Evolutionary conservation across 2,329 filamentous ascomycete genomes (phyloP).

Genomic region (Sordariomycetes sp.): DNA sequence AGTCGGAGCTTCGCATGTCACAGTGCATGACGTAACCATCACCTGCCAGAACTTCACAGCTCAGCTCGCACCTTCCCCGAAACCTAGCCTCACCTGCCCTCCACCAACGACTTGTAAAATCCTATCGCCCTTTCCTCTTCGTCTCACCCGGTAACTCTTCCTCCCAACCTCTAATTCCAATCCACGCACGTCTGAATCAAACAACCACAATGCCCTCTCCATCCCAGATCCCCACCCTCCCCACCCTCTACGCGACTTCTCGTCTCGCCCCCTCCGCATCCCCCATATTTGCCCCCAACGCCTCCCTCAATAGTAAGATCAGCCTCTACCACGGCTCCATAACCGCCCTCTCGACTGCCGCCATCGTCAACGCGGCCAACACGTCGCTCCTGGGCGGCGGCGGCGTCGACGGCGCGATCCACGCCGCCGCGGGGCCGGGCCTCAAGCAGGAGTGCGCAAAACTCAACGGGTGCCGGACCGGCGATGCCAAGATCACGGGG

Average conservation of each 20-base stretch:
- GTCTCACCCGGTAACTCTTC: not conserved
- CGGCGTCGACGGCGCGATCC: constrained; percentile 85
- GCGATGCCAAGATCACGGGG: constrained; percentile 68
- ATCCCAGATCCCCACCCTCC: constrained; percentile 44
- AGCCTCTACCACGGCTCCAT: constrained; percentile 66
- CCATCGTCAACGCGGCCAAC: constrained; percentile 93
- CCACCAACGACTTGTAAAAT: not conserved
- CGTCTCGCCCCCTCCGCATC: constrained; percentile 10
- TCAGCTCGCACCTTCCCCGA: not conserved
- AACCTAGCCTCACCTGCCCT: not conserved
- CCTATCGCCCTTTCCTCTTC: not conserved
- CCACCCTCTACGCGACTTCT: constrained; percentile 49
- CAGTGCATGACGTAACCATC: not conserved
- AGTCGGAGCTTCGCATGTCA: not conserved
- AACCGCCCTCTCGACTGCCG: constrained; percentile 62
- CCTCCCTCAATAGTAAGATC: constrained; percentile 54
- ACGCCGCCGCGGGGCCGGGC: constrained; percentile 59
- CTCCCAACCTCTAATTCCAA: not conserved
- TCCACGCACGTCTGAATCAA: not conserved
- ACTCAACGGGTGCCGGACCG: constrained; percentile 61
- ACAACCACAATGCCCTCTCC: not conserved
- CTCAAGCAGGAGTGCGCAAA: constrained; percentile 59
- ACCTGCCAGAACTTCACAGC: not conserved
- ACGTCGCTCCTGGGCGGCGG: constrained; percentile 65
- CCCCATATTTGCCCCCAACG: constrained; percentile 19